Percentiles rank a stretch among this genome's conserved stretches.
Conservation (phyloP, 2,329 filamentous ascomycete genomes). For the Pyrenophora tritici-repentis region DNA sequence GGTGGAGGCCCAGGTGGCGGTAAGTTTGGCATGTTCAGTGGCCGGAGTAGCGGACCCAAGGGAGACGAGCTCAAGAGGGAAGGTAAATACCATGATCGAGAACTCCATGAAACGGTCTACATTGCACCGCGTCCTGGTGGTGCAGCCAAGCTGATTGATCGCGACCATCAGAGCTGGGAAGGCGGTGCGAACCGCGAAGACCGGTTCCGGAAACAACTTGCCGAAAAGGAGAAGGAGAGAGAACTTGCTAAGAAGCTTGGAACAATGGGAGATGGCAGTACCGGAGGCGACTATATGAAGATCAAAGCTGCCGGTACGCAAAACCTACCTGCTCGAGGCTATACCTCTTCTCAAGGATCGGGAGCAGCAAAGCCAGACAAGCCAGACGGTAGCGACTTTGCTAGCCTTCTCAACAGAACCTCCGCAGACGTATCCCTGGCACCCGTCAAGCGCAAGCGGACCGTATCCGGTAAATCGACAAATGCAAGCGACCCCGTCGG, state of each 20-base stretch:
- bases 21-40: slow-evolving; percentile 42
- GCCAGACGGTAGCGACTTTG: slow-evolving; percentile 33
- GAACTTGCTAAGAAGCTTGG: slow-evolving; percentile 72
- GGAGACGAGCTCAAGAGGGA: slow-evolving; percentile 38
- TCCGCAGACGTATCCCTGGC: slow-evolving; percentile 50
- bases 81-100: slow-evolving; percentile 59
- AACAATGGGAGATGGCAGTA: slow-evolving; percentile 63
- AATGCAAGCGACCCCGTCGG: slow-evolving; percentile 48
- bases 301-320: slow-evolving; percentile 29
- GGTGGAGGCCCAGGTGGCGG: slow-evolving; percentile 36
- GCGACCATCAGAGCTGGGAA: slow-evolving; percentile 53
- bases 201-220: slow-evolving; percentile 66
- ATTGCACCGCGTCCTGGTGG: slow-evolving; percentile 52
- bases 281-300: slow-evolving; percentile 73
- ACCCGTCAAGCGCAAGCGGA: slow-evolving; percentile 52
- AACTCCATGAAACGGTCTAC: slow-evolving; percentile 58
- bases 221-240: slow-evolving; percentile 71
- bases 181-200: slow-evolving; percentile 66
- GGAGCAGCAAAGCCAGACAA: slow-evolving; percentile 23
- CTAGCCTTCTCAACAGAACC: slow-evolving; percentile 52
- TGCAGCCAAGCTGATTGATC: slow-evolving; percentile 68
- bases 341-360: slow-evolving; percentile 23
- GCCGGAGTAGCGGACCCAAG: slow-evolving; percentile 29
- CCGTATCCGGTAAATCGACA: slow-evolving; percentile 36
- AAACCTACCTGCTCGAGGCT: slow-evolving; percentile 25